Percentiles rank a stretch among this genome's conserved stretches.
These are phyloP conservation scores for Dothideomycetes sp. DNA, from an alignment of 2,329 filamentous ascomycete species.

Conservation along the genomic window DNA sequence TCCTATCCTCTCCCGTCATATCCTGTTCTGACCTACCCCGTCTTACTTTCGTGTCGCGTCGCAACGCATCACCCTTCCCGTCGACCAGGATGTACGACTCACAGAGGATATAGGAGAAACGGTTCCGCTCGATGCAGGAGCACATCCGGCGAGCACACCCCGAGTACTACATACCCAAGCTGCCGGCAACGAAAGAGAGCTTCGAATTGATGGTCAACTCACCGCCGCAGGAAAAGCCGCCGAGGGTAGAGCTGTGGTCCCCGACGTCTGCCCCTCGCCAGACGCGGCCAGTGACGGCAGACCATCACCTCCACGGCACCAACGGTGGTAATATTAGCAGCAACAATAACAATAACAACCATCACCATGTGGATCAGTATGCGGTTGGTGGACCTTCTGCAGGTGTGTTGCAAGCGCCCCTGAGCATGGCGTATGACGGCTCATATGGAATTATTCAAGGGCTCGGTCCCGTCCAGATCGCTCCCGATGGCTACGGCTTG, in stretches of 20 bases:
- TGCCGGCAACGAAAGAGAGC: conserved; percentile 95
- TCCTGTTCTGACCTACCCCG: conserved; percentile 5
- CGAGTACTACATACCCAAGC: conserved; percentile 94
- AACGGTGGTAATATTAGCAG: too few species aligned
- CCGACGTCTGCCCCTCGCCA: conserved; percentile 15
- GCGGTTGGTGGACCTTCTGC: conserved; percentile 24
- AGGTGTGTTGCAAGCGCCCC: conserved; percentile 27
- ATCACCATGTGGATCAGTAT: too few species aligned
- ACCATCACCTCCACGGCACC: conserved; percentile 19
- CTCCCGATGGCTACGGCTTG: conserved; percentile 19
- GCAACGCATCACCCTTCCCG: conserved; percentile 5
- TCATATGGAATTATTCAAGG: conserved; percentile 25
- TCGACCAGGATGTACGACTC: conserved; percentile 1
- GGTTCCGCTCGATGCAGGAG: conserved; percentile 98
- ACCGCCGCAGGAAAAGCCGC: conserved; percentile 62
- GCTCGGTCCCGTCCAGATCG: conserved; percentile 19
- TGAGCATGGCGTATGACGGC: conserved; percentile 24
- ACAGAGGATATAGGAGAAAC: conserved; percentile 60
- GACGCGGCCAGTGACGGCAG: conserved; percentile 13
- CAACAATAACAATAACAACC: too few species aligned
- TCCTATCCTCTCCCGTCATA: conserved; percentile 1
- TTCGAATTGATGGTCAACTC: conserved; percentile 94
- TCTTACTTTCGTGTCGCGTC: conserved; percentile 5
- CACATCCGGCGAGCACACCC: conserved; percentile 96
- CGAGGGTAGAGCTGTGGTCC: conserved; percentile 25